phyloP scores from a whole-genome alignment of 2,329 filamentous ascomycete species.

The Fusarium brevicatenulatum region DNA sequence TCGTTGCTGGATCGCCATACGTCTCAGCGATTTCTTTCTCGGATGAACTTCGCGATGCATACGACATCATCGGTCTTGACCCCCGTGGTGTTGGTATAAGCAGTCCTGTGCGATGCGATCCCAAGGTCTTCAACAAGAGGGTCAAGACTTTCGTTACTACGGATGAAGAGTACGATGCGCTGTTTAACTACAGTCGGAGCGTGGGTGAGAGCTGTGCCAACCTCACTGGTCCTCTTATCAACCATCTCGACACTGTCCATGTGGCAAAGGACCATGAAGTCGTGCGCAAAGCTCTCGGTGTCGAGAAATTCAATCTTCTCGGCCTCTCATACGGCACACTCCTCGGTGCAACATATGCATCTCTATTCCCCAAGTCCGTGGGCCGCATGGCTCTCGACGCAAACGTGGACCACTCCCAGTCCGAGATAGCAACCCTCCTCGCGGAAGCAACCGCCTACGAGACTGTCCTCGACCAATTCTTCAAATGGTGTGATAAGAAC shows the following conservation, averaged over 20 bases:
- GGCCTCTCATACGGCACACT: conserved; percentile 52
- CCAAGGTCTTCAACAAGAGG: conserved; percentile 35
- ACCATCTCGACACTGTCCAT: conserved; percentile 38
- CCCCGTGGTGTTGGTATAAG: conserved; percentile 56
- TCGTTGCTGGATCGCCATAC: conserved; percentile 17
- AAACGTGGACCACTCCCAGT: conserved; percentile 40
- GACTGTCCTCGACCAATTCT: conserved; percentile 32
- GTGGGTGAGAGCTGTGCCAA: conserved; percentile 39
- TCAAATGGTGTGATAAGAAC: conserved; percentile 37
- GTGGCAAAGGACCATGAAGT: conserved; percentile 41
- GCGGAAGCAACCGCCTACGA: conserved; percentile 31
- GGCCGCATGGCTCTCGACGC: conserved; percentile 45
- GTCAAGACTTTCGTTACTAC: conserved; percentile 23
- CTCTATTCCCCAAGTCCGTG: conserved; percentile 44
- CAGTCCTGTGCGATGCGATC: conserved; percentile 53
- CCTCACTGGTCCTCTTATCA: conserved; percentile 36
- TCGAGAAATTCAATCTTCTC: conserved; percentile 46
- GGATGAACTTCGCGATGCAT: conserved; percentile 40
- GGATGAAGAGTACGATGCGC: conserved; percentile 13
- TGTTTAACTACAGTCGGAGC: conserved; percentile 20
- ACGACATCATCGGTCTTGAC: conserved; percentile 57
- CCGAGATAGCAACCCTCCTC: conserved; percentile 24
- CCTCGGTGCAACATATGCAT: conserved; percentile 48
- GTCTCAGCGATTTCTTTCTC: conserved; percentile 23
- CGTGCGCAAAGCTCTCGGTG: conserved; percentile 36